These are phyloP conservation scores for Persicaria maculosa DNA, from an alignment of 148 eudicot genomes.

Conservation along the genomic window DNA sequence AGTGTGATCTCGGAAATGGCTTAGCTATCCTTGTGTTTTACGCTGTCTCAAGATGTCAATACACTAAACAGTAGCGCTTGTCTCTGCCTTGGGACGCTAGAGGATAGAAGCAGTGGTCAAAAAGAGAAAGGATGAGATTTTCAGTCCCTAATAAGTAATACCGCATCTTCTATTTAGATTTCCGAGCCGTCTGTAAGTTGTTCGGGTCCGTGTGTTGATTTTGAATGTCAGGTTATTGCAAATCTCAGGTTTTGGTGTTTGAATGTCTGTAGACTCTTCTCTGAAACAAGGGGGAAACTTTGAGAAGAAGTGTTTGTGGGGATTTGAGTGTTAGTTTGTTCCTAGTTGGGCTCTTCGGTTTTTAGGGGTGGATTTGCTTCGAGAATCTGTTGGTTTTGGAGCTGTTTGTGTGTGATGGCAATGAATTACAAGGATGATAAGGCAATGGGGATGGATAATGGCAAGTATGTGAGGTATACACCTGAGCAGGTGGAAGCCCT, in stretches of 20 bases:
- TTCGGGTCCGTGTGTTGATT: not conserved
- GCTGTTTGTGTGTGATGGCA: constrained; percentile 44
- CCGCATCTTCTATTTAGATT: too few species aligned
- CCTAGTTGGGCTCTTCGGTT: constrained; percentile 7
- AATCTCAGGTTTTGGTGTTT: not conserved
- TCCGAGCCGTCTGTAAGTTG: not conserved
- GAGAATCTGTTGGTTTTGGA: constrained; percentile 6
- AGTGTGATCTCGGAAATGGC: not conserved
- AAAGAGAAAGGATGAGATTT: not conserved
- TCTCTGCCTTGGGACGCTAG: constrained; percentile 8
- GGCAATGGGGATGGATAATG: constrained; percentile 53
- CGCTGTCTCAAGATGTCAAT: constrained; percentile 10
- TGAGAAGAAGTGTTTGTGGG: not conserved
- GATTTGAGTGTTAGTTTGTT: not conserved
- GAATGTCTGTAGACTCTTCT: not conserved
- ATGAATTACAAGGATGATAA: constrained; percentile 92
- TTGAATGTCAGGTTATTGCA: not conserved
- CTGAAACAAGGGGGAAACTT: not conserved
- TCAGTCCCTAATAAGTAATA: not conserved
- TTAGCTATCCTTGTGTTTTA: not conserved
- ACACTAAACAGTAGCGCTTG: constrained; percentile 9
- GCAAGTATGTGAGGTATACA: constrained; percentile 88
- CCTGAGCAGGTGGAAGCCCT: constrained; percentile 99
- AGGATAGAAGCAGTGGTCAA: not conserved
- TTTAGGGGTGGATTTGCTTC: constrained; percentile 3